Evolutionary conservation across 805 yeast species (phyloP), one percentile per base, ranked within the genome.

Genomic region (Barnettozyma siamensis): DNA sequence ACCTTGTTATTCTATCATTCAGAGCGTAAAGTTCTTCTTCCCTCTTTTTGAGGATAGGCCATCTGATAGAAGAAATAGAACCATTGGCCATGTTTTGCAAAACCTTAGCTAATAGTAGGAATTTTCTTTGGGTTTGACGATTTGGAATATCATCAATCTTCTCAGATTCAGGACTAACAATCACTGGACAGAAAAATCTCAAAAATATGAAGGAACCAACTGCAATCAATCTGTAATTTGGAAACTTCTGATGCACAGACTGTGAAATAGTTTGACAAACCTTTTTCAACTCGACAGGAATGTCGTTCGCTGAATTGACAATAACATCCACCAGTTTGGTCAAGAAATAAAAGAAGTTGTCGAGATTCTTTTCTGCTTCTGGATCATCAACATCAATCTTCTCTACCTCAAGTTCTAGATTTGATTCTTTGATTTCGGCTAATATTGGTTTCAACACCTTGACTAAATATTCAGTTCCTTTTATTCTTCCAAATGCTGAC

Each of bases 21-120:
- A 75, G 57, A 10, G 54, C 62, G 4, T 55, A 46, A 18, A 77
- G 44, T 38, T 75, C 76, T 2, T 65, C 69, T 32, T 60, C 57
- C 42, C 68, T 64, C 3, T 67, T 43, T 7, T 58, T 58, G 34
- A 81, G 58, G 1, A 78, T 59, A 1, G 85, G 80, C 76, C 85
- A 78, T 57, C 78, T 88, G 37, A 82, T 64, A 18, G 80, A 62
- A 6, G 71, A 68, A 4, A 85, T 69, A 0, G 94, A 72, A 23
- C 88, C 89, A 58, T 89, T 91, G 1, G 95, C 96, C 65, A 89
- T 76, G 49, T 83, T 77, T 62, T 91, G 98, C 17, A 91, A 64
- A 16, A 84, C 80, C 53, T 88, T 86, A 2, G 95, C 96, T 27
- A 89, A 60, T 41, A 85, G 79, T 45, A 89, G 78, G 38, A 86